Percentiles rank a stretch among this genome's conserved stretches.
These are phyloP conservation scores for Ploettnerulaceae sp. DNA, from an alignment of 2,329 filamentous ascomycete species.

Conservation along the genomic window DNA sequence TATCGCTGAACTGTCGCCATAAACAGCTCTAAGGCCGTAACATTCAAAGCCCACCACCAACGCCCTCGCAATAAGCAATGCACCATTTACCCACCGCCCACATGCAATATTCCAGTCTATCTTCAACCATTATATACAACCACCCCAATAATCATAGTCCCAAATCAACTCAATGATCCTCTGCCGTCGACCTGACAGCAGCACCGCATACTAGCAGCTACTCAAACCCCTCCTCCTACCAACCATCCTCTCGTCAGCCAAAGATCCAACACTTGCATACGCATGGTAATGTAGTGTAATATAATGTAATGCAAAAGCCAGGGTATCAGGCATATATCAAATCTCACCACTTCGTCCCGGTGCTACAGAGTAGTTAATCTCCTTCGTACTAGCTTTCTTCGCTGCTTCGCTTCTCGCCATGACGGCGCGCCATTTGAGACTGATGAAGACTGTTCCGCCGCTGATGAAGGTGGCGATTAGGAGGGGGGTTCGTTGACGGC, in stretches of 20 bases:
- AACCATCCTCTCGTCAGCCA: neutral
- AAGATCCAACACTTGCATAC: too few species aligned
- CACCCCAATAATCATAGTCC: neutral
- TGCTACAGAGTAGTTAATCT: slow-evolving; percentile 29
- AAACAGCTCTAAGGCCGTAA: slow-evolving; percentile 9
- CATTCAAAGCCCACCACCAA: slow-evolving; percentile 4
- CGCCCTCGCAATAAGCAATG: slow-evolving; percentile 3
- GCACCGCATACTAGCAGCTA: neutral
- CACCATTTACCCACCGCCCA: neutral
- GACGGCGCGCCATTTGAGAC: slow-evolving; percentile 33
- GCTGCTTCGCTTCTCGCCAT: slow-evolving; percentile 32
- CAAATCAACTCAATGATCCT: neutral
- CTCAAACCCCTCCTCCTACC: slow-evolving; percentile 2
- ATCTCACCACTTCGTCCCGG: slow-evolving; percentile 31
- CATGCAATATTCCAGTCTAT: slow-evolving; percentile 8
- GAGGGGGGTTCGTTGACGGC: slow-evolving; percentile 28
- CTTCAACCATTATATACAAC: neutral
- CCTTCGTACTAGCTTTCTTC: slow-evolving; percentile 28
- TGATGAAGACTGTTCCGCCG: slow-evolving; percentile 28
- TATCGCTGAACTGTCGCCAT: neutral
- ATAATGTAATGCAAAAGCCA: neutral
- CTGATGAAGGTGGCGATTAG: slow-evolving; percentile 29
- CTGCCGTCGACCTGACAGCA: neutral
- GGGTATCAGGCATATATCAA: neutral
- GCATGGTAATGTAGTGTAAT: too few species aligned